Conservation (phyloP, 78 protist genomes). For the Pelomyxa schiedti region DNA sequence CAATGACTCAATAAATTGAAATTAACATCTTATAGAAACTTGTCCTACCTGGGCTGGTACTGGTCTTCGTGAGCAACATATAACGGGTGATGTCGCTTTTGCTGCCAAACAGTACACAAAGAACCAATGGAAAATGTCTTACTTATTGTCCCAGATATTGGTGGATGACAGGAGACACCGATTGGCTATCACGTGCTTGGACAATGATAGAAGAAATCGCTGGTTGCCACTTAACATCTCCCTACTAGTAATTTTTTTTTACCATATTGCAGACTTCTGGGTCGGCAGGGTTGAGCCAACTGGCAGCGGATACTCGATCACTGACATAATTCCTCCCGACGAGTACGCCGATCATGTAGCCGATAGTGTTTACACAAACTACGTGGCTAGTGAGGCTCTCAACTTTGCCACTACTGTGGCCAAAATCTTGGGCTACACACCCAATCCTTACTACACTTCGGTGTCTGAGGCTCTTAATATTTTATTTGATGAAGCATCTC, state of each 20-base stretch:
- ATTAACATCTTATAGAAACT: background rate
- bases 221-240: background rate
- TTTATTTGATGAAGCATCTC: constrained; percentile 1
- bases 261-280: constrained; percentile 45
- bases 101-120: constrained; percentile 32
- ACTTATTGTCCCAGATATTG: too few relatives aligned
- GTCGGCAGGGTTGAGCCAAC: constrained; percentile 10
- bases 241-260: background rate
- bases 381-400: constrained; percentile 13
- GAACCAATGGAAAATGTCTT: too few relatives aligned
- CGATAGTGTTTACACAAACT: constrained; percentile 37
- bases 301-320: background rate
- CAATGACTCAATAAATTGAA: too few relatives aligned
- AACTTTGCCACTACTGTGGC: constrained; percentile 48
- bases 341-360: constrained; percentile 43
- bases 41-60: constrained; percentile 41
- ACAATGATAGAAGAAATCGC: background rate
- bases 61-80: constrained; percentile 39
- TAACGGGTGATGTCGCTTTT: constrained; percentile 35
- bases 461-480: constrained; percentile 7
- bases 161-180: constrained; percentile 1
- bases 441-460: constrained; percentile 15
- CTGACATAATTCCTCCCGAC: constrained; percentile 29
- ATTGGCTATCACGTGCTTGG: constrained; percentile 7
- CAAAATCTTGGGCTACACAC: background rate